A percentile compares a stretch with the other conserved stretches of the same genome.
Evolutionary conservation across 2,329 filamentous ascomycete genomes (phyloP).

Genomic region (Drechslerella coelobrocha): DNA sequence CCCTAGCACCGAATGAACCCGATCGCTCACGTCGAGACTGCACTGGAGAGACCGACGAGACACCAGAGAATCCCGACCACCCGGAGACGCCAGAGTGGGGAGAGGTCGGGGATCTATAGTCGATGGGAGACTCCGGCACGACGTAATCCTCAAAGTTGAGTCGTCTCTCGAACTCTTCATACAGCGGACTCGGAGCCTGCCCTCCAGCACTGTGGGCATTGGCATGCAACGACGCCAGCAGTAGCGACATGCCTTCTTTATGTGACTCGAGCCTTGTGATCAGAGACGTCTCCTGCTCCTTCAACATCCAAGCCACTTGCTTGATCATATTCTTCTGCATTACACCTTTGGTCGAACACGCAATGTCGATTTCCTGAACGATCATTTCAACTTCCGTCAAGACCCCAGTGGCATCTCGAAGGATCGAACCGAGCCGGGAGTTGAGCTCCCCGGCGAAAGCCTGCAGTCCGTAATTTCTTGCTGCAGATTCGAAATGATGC

Average conservation of each 20-base stretch:
- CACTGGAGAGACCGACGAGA: conserved; percentile 45
- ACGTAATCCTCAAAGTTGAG: conserved; percentile 48
- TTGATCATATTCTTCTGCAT: conserved; percentile 46
- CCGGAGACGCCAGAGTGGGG: conserved; percentile 48
- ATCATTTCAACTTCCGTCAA: conserved; percentile 44
- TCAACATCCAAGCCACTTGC: conserved; percentile 46
- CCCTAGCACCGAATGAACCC: conserved; percentile 32
- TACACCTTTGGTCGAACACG: conserved; percentile 45
- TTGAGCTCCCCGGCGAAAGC: conserved; percentile 39
- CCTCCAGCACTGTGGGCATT: conserved; percentile 45
- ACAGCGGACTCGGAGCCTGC: conserved; percentile 40
- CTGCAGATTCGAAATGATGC: conserved; percentile 49
- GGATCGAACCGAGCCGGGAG: conserved; percentile 36
- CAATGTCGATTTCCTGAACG: conserved; percentile 46
- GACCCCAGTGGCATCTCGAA: conserved; percentile 45
- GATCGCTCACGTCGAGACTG: conserved; percentile 35
- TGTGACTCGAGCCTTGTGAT: conserved; percentile 48
- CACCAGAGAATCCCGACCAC: conserved; percentile 48
- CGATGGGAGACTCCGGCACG: conserved; percentile 42
- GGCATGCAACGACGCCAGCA: conserved; percentile 46
- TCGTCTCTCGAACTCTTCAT: conserved; percentile 47
- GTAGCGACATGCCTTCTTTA: conserved; percentile 46
- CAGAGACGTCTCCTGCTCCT: conserved; percentile 42
- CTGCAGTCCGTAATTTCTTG: conserved; percentile 45
- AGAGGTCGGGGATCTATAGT: conserved; percentile 48